A percentile compares a stretch with the other conserved stretches of the same genome.
Evolutionary conservation across 2,329 filamentous ascomycete species (phyloP).

Genomic region (Graphium sp.): DNA sequence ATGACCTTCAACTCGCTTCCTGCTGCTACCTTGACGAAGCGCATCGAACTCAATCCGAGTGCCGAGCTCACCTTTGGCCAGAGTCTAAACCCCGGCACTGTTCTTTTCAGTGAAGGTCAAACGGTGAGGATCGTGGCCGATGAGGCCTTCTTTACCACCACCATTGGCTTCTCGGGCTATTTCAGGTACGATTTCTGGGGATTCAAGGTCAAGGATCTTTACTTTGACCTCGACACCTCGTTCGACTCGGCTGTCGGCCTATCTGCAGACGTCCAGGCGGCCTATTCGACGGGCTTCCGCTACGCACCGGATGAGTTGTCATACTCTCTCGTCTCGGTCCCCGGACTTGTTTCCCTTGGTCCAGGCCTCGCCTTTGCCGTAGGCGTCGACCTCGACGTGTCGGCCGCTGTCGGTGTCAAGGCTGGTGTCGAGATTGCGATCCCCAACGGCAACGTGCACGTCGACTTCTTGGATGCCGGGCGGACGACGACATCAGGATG

Average conservation of each 20-base stretch:
- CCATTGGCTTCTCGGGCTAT: conserved; percentile 21
- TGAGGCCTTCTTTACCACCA: conserved; percentile 15
- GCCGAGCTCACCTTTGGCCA: conserved; percentile 8
- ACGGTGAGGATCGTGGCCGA: conserved; percentile 16
- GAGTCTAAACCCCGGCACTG: conserved; percentile 10
- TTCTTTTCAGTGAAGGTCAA: conserved; percentile 11
- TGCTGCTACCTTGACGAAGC: conserved; percentile 9
- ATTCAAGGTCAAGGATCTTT: conserved; percentile 16
- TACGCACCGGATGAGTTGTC: conserved; percentile 18
- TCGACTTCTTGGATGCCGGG: conserved; percentile 16
- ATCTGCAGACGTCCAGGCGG: conserved; percentile 14
- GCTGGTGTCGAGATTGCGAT: conserved; percentile 15
- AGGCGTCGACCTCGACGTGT: conserved; percentile 17
- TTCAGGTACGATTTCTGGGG: conserved; percentile 20
- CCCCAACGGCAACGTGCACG: conserved; percentile 17
- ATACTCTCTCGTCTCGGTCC: conserved; percentile 19
- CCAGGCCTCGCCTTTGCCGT: conserved; percentile 18
- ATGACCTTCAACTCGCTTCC: conserved; percentile 12
- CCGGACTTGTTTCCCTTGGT: conserved; percentile 19
- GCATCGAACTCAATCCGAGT: conserved; percentile 11
- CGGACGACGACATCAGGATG: conserved; percentile 15
- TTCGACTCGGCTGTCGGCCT: conserved; percentile 18
- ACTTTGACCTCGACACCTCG: conserved; percentile 22
- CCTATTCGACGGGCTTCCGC: conserved; percentile 15
- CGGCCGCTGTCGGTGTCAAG: conserved; percentile 13